Base-by-base conservation (phyloP, 345 rosid genomes). In the Schrenkiella parvula region DNA sequence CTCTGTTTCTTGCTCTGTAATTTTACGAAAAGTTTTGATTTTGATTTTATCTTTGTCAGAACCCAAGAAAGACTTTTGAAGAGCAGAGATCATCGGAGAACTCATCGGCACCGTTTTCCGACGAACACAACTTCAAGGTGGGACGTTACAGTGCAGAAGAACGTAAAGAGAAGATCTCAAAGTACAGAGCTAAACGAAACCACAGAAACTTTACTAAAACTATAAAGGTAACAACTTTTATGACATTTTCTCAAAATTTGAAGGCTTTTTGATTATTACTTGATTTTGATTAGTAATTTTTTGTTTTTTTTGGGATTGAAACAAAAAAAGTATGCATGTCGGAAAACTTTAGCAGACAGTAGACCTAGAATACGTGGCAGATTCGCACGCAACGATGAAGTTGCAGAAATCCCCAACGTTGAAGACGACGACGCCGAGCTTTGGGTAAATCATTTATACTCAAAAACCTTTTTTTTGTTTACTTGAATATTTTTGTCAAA, bases 311-410 rank as follows among this genome's bases (percentile, higher is more conserved):
- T 71, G 61, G 56, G 53, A 55, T 66, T 47, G 22, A 53, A 62
- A 72, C 13, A 32, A 42, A 43, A 50, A 47, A 53, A 91, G 98
- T 93, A 93, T 76, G 97, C 93, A 70, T 93, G 97, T 66, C 87
- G 98, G 19, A 90, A 93, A 87, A 87, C 95, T 34, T 85, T 93
- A 57, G 98, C 98, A 22, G 93, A 93, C 92, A 93, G 80, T 77
- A 77, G 98, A 47, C 96, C 93, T 0, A 86, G 98, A 18, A 82
- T 90, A 79, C 98, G 96, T 71, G 98, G 98, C 81, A 89, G 98
- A 73, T 93, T 93, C 74, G 98, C 97, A 28, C 92, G 97, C 44
- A 93, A 86, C 64, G 97, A 93, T 44, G 97, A 93, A 58, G 41
- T 66, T 8, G 38, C 42, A n/a, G 78, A 74, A 21, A 77, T 85